These are phyloP conservation scores for Penicillium sp. DNA, from an alignment of 2,329 filamentous ascomycete species.

Conservation along the genomic window DNA sequence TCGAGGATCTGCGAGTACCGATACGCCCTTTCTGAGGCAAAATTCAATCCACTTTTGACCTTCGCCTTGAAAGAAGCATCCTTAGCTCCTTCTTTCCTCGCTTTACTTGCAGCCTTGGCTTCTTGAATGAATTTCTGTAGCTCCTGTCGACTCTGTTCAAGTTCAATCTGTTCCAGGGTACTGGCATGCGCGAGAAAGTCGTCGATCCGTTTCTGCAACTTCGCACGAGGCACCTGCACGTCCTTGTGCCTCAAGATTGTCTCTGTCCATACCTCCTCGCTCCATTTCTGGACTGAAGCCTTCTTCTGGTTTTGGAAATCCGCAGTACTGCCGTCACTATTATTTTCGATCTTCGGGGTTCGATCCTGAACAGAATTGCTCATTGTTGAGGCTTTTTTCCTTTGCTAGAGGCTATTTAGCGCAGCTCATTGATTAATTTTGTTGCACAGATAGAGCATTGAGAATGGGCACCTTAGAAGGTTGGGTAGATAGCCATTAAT, in stretches of 20 bases:
- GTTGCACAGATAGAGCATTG: too few relatives aligned
- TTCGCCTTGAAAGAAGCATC: not conserved
- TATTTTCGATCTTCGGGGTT: too few relatives aligned
- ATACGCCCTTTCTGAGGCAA: not conserved
- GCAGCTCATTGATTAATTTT: too few relatives aligned
- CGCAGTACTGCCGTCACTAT: too few relatives aligned
- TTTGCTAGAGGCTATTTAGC: too few relatives aligned
- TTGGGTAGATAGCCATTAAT: too few relatives aligned
- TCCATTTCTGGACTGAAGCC: not conserved
- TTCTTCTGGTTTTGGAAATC: not conserved
- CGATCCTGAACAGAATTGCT: too few relatives aligned
- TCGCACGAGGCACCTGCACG: not conserved
- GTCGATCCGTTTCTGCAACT: not conserved
- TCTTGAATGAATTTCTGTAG: not conserved
- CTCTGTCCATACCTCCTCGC: not conserved
- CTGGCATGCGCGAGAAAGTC: not conserved
- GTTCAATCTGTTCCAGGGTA: not conserved
- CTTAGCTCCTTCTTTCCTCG: not conserved
- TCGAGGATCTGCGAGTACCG: not conserved
- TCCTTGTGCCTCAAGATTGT: not conserved
- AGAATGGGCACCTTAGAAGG: too few relatives aligned
- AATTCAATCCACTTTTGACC: not conserved
- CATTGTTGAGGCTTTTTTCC: too few relatives aligned
- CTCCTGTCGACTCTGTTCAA: not conserved
- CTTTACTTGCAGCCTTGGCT: not conserved